Base-by-base conservation (phyloP, 225 moss, liverwort and hornwort genomes). In the Climacium dendroides region DNA sequence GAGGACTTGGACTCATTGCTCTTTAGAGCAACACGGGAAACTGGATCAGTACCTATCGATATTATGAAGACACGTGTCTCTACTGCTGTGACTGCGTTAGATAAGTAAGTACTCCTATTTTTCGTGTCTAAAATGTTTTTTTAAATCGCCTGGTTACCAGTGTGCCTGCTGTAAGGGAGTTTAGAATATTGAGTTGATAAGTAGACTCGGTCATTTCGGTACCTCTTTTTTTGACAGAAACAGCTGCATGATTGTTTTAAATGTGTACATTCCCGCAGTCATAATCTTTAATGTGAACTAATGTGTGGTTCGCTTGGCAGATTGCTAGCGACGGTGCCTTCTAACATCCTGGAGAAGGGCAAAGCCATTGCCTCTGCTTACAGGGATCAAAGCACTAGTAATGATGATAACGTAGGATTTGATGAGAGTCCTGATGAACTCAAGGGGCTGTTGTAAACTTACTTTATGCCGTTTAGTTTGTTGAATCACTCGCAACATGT, bases 1-100 rank as follows among this genome's bases (percentile, higher is more conserved):
- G 98, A 99, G 90, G 98, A 99, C 89, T 88, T 97, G 79, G 98
- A 96, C 89, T 94, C 97, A 15, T 94, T 97, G 71, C 93, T 99
- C 15, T 82, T 97, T 22, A 94, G 95, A 89, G 98, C 98, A 59
- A 91, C 95, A 48, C 95, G 98, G 86, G 95, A 95, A 19, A 88
- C 87, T 84, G 90, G 89, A 63, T 72, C 90, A 34, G 93, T 87
- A 58, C 92, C 97, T 45, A 75, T 99, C 60, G 96, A 95, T 74
- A 86, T 92, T 66, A 99, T 97, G 97, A 95, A 90, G 90, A 88
- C 92, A 66, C 94, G 96, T 53, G 93, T 96, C 67, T 93, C 94
- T 26, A 90, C 88, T 79, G 96, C 97, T 60, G 94, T 99, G 55
- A 89, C 91, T 79, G 95, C 96, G 57, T 90, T 97, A 66, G 97